Percentiles rank a stretch among this genome's conserved stretches.
phyloP scores from a whole-genome alignment of 257 asterid species.

The Fraxinus americana region DNA sequence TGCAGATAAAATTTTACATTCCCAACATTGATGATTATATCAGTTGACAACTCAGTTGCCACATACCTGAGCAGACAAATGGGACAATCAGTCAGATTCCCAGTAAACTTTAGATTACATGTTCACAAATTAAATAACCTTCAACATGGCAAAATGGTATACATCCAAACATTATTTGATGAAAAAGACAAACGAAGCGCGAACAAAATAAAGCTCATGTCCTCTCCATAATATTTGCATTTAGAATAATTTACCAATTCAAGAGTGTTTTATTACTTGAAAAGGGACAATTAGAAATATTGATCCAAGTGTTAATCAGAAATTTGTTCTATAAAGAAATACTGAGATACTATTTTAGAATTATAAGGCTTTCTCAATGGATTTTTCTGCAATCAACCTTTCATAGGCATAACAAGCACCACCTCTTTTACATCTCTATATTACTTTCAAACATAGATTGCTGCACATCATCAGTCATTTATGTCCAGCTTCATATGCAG shows the following conservation, averaged over 20 bases:
- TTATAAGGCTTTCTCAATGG: neutral
- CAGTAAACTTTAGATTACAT: neutral
- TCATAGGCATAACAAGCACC: neutral
- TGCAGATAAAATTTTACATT: conserved; percentile 52
- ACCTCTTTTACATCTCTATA: neutral
- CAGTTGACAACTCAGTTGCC: conserved; percentile 50
- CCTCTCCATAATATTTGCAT: neutral
- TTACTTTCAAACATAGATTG: neutral
- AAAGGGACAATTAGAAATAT: neutral
- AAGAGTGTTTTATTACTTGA: neutral
- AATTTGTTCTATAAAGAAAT: too few species aligned
- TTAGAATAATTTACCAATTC: neutral
- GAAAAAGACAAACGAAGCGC: neutral
- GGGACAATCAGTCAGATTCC: neutral
- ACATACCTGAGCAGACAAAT: conserved; percentile 45
- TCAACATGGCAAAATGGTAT: neutral
- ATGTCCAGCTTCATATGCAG: neutral
- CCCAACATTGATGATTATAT: conserved; percentile 44
- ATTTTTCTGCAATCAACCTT: neutral
- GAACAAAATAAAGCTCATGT: neutral
- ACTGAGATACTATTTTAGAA: too few species aligned
- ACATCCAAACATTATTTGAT: neutral
- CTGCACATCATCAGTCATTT: neutral
- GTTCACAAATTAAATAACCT: neutral
- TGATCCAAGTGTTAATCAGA: neutral